These are phyloP conservation scores for Apium graveolens DNA, from an alignment of 129 eudicot species.

Conservation along the genomic window DNA sequence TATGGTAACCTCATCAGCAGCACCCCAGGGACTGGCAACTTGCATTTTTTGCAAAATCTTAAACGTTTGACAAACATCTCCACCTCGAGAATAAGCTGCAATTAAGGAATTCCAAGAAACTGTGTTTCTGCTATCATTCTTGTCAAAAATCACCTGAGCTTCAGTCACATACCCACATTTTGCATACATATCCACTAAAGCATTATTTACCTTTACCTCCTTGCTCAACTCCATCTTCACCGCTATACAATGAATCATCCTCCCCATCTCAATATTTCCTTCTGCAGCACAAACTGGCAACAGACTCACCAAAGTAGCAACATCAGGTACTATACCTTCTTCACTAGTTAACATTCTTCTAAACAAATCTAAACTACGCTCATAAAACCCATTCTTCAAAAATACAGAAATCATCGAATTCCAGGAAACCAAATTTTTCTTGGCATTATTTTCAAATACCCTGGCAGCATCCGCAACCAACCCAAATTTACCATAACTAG, in stretches of 20 bases:
- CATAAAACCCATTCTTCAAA: slow-evolving; percentile 24
- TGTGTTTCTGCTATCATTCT: slow-evolving; percentile 32
- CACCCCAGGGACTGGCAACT: neutral
- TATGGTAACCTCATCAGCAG: slow-evolving; percentile 38
- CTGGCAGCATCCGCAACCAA: slow-evolving; percentile 32
- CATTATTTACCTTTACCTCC: slow-evolving; percentile 46
- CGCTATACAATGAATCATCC: slow-evolving; percentile 33
- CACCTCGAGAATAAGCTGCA: slow-evolving; percentile 43
- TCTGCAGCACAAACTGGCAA: slow-evolving; percentile 40
- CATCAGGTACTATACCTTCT: slow-evolving; percentile 34
- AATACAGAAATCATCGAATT: slow-evolving; percentile 38
- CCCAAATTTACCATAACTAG: slow-evolving; percentile 39
- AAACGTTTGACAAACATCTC: slow-evolving; percentile 33
- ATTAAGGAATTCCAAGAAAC: slow-evolving; percentile 70
- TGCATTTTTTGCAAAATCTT: slow-evolving; percentile 39
- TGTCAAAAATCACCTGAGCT: slow-evolving; percentile 31
- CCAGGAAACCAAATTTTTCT: slow-evolving; percentile 54
- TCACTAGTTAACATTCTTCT: slow-evolving; percentile 21
- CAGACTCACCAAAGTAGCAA: slow-evolving; percentile 42
- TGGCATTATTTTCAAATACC: slow-evolving; percentile 39
- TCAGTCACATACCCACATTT: slow-evolving; percentile 41
- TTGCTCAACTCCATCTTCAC: slow-evolving; percentile 39
- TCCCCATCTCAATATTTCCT: slow-evolving; percentile 30
- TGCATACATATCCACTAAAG: slow-evolving; percentile 55
- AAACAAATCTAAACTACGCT: slow-evolving; percentile 31